Evolutionary conservation across 1,284 basidiomycete species (phyloP).

Genomic region (Schizophyllum commune): DNA sequence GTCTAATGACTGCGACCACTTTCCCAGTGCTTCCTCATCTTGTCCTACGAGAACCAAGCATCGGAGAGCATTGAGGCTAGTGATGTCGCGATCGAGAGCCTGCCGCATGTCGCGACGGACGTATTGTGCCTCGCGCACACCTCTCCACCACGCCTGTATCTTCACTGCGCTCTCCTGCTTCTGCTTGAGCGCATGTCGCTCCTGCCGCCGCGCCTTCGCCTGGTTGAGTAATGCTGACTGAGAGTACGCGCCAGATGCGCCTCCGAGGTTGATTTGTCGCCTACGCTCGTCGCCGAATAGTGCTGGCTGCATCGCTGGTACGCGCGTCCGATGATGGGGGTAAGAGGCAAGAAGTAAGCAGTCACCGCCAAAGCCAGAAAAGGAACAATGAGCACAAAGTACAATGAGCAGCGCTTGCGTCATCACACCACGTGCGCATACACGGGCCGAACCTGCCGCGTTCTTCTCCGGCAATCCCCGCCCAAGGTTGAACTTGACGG

Average conservation of each 20-base stretch:
- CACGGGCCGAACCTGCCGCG: too few relatives aligned
- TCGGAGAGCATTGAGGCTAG: conserved; percentile 45
- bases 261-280: conserved; percentile 75
- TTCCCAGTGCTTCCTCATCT: conserved; percentile 43
- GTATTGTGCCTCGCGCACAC: conserved; percentile 29
- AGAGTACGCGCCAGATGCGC: conserved; percentile 40
- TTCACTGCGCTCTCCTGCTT: conserved; percentile 47
- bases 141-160: conserved; percentile 69
- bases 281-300: conserved; percentile 43
- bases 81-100: conserved; percentile 40
- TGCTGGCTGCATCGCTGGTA: conserved; percentile 4
- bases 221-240: conserved; percentile 52
- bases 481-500: too few relatives aligned
- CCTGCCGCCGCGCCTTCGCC: conserved; percentile 49
- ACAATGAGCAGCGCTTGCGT: too few relatives aligned
- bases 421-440: too few relatives aligned
- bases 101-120: conserved; percentile 35
- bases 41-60: conserved; percentile 52
- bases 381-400: not conserved
- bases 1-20: conserved; percentile 24
- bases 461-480: too few relatives aligned
- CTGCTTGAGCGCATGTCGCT: conserved; percentile 47
- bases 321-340: not conserved
- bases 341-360: not conserved
- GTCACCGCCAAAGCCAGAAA: not conserved